A percentile compares a stretch with the other conserved stretches of the same genome.
phyloP scores from a whole-genome alignment of 208 protist genomes.

The Acanthamoeba pearcei region DNA sequence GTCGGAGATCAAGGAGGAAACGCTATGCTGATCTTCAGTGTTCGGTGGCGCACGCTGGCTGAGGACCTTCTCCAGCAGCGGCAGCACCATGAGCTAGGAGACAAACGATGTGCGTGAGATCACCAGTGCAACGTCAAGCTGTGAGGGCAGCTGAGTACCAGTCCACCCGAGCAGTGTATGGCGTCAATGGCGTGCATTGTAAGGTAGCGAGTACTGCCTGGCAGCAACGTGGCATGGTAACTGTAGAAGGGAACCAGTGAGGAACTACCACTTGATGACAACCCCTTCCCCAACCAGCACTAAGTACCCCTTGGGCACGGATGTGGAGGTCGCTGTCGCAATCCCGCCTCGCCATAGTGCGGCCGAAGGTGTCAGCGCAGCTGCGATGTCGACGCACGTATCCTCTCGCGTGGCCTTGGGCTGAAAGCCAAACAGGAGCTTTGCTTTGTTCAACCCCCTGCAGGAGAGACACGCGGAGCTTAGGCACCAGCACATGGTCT shows the following conservation, averaged over 20 bases:
- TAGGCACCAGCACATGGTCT: too few species aligned
- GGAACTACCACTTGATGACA: neutral
- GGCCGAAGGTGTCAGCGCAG: constrained; percentile 31
- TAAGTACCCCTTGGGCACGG: constrained; percentile 27
- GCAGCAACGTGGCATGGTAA: constrained; percentile 28
- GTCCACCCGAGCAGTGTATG: neutral
- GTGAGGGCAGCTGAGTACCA: neutral
- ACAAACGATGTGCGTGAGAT: neutral
- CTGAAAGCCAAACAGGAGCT: constrained; percentile 40
- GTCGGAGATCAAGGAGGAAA: constrained; percentile 16
- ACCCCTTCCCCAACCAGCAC: too few species aligned
- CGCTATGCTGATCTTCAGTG: neutral
- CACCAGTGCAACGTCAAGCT: neutral
- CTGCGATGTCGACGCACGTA: constrained; percentile 33
- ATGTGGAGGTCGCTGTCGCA: neutral
- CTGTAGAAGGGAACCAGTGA: neutral
- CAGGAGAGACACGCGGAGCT: neutral
- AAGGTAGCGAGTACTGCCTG: constrained; percentile 7
- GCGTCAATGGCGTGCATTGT: constrained; percentile 44
- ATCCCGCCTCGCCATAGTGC: neutral
- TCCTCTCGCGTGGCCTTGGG: constrained; percentile 36
- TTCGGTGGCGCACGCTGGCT: neutral
- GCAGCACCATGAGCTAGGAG: constrained; percentile 15
- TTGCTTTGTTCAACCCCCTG: constrained; percentile 35
- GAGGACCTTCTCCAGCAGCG: constrained; percentile 33